Evolutionary conservation across 2,329 filamentous ascomycete genomes (phyloP).

Genomic region (Leptographium lundbergii): DNA sequence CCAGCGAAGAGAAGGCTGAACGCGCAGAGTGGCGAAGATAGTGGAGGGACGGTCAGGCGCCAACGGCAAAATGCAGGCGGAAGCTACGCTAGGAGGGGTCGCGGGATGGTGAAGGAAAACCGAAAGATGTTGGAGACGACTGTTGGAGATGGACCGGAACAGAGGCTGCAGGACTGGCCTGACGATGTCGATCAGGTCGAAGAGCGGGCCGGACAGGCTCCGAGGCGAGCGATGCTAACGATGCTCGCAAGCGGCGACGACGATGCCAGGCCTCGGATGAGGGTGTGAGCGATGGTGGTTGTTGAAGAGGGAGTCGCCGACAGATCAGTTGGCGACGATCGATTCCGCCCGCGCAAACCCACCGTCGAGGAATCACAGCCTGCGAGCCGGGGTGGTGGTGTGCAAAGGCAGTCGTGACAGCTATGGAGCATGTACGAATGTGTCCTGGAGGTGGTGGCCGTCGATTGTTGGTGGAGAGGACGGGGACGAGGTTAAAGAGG

Average conservation of each 20-base stretch:
- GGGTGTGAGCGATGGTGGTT: not conserved
- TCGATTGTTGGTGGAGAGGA: not conserved
- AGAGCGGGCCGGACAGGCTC: too few species aligned
- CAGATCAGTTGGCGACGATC: constrained; percentile 6
- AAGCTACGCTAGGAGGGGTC: not conserved
- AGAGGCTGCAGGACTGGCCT: not conserved
- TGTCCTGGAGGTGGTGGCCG: not conserved
- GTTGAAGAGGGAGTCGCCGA: not conserved
- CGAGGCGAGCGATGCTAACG: not conserved
- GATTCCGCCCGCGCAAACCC: not conserved
- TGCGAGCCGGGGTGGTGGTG: not conserved
- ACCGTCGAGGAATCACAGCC: not conserved
- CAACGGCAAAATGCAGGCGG: constrained; percentile 1
- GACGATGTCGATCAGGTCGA: not conserved
- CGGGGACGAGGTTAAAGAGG: not conserved
- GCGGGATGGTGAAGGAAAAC: not conserved
- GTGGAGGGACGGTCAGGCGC: not conserved
- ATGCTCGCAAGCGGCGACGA: not conserved
- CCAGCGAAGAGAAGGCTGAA: not conserved
- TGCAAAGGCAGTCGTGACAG: not conserved
- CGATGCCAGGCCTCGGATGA: not conserved
- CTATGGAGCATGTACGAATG: not conserved
- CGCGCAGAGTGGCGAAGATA: not conserved
- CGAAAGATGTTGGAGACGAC: not conserved
- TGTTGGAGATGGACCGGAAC: not conserved